Evolutionary conservation across 148 eudicot species (phyloP).

Genomic region (Cornus florida): DNA sequence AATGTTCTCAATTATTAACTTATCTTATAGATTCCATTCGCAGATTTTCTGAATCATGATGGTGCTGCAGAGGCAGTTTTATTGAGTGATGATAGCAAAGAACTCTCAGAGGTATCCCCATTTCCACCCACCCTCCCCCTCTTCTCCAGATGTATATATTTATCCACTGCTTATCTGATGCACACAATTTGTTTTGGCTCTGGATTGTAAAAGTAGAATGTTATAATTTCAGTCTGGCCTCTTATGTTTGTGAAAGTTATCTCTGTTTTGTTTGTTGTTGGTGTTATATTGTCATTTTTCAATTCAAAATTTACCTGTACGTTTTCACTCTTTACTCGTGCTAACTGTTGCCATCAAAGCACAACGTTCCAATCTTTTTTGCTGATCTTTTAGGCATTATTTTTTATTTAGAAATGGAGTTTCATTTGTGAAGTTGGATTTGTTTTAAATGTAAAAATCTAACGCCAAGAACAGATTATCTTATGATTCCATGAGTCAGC

Average conservation of each 20-base stretch:
- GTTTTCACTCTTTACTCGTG: background rate
- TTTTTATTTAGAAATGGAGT: background rate
- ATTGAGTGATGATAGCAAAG: slow-evolving; percentile 53
- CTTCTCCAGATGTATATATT: background rate
- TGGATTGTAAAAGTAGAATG: background rate
- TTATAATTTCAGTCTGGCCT: background rate
- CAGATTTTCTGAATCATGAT: slow-evolving; percentile 86
- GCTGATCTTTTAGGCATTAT: background rate
- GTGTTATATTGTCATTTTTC: background rate
- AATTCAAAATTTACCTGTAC: background rate
- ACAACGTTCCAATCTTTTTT: background rate
- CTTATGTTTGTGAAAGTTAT: background rate
- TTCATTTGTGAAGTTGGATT: background rate
- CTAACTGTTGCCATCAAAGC: background rate
- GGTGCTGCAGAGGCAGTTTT: slow-evolving; percentile 47
- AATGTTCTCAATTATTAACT: slow-evolving; percentile 4
- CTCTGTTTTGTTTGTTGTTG: background rate
- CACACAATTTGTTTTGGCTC: background rate
- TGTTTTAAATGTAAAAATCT: background rate
- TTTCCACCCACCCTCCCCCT: background rate
- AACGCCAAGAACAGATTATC: background rate
- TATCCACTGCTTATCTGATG: background rate
- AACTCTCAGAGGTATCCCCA: slow-evolving; percentile 55
- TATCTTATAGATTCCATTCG: slow-evolving; percentile 72
- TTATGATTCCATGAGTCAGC: background rate